phyloP scores from a whole-genome alignment of 164 flowering plant species.

The Nelumbo lutea region DNA sequence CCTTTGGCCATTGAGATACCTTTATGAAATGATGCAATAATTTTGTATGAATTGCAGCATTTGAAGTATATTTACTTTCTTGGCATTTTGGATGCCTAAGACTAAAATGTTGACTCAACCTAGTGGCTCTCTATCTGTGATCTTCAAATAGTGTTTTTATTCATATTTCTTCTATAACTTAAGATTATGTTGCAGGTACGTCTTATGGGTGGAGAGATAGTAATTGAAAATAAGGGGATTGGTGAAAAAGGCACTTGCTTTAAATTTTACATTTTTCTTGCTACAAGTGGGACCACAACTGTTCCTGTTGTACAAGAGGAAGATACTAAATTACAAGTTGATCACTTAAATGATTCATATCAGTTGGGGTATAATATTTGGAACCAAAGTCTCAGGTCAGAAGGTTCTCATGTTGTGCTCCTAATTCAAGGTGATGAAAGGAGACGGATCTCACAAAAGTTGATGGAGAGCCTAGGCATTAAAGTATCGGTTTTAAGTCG shows the following conservation, averaged over 20 bases:
- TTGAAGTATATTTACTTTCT: not conserved
- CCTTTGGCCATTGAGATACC: not conserved
- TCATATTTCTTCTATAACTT: not conserved
- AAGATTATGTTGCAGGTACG: constrained; percentile 48
- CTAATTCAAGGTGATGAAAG: constrained; percentile 43
- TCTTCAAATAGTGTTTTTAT: not conserved
- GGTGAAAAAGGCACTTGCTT: constrained; percentile 76
- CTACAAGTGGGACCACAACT: constrained; percentile 5
- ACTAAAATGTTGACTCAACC: no score
- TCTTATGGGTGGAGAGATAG: constrained; percentile 88
- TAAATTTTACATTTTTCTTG: constrained; percentile 55
- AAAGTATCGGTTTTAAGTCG: constrained; percentile 31
- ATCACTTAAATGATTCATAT: constrained; percentile 10
- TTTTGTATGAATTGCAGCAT: not conserved
- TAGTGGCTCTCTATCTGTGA: not conserved
- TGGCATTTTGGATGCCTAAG: not conserved
- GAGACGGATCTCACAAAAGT: constrained; percentile 31
- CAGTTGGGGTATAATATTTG: not conserved
- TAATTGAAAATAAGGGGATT: constrained; percentile 51
- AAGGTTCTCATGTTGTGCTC: constrained; percentile 37
- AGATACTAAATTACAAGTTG: not conserved
- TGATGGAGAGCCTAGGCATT: constrained; percentile 43
- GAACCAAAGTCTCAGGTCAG: constrained; percentile 13
- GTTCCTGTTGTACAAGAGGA: constrained; percentile 3
- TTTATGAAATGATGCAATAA: not conserved